Percentiles rank a stretch among this genome's conserved stretches.
phyloP scores from a whole-genome alignment of 1,139 yeast species.

The Taphrina deformans region DNA sequence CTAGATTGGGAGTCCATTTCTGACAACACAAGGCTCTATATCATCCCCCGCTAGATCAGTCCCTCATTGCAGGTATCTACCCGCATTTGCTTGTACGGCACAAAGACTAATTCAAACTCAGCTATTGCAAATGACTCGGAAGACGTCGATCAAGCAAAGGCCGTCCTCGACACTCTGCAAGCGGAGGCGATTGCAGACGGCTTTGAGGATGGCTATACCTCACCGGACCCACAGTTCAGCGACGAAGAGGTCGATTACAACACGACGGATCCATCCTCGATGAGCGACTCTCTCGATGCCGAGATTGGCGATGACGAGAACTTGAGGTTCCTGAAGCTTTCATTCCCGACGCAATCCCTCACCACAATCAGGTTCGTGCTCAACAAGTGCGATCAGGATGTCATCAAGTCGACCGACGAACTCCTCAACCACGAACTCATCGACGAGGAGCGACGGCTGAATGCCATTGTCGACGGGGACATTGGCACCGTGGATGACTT shows the following conservation, averaged over 20 bases:
- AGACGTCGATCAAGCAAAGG: slow-evolving; percentile 27
- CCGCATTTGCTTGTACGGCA: background rate
- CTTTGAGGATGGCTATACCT: background rate
- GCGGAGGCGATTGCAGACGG: slow-evolving; percentile 29
- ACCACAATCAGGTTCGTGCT: slow-evolving; percentile 29
- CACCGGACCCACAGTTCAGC: background rate
- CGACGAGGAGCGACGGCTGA: slow-evolving; percentile 20
- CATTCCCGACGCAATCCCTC: slow-evolving; percentile 26
- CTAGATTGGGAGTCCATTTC: background rate
- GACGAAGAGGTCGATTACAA: background rate
- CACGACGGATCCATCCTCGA: slow-evolving; percentile 1
- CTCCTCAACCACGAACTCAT: slow-evolving; percentile 32
- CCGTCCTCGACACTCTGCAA: slow-evolving; percentile 20
- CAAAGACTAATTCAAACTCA: background rate
- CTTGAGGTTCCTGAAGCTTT: slow-evolving; percentile 27
- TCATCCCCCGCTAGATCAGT: slow-evolving; percentile 23
- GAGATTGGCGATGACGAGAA: slow-evolving; percentile 20
- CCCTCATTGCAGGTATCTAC: slow-evolving; percentile 21
- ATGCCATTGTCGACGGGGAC: slow-evolving; percentile 14
- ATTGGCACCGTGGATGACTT: slow-evolving; percentile 9
- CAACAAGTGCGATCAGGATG: slow-evolving; percentile 29
- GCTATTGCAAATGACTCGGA: slow-evolving; percentile 35
- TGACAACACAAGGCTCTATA: slow-evolving; percentile 13
- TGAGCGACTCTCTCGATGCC: background rate
- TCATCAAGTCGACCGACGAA: slow-evolving; percentile 32